Evolutionary conservation across 176 grass and related monocot species (phyloP), one percentile per base, ranked within the genome.

Genomic region (Triticum dicoccoides): DNA sequence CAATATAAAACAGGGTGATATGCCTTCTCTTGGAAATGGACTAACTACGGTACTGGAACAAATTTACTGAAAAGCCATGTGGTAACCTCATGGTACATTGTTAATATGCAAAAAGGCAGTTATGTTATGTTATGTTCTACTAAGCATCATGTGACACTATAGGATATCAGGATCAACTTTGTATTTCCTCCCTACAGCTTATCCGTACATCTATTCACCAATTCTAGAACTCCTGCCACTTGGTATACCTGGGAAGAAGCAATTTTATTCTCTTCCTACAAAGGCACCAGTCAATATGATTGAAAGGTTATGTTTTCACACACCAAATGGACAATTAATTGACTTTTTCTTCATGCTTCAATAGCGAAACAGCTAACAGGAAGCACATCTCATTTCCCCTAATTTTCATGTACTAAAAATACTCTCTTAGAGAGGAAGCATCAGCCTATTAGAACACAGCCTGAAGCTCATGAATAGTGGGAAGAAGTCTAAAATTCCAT

Each of bases 141-240:
- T 27, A 9, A 7, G 11, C 65, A 58, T 58, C 8, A 24, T 68
- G 37, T 32, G 12, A 56, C 71, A 68, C 52, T 77, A 77, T 56
- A 34, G 29, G 27, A 34, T 30, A 76, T 6, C 3, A 35, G 41
- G 73, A 87, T 59, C 18, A 67, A 27, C 2, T 82, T 13, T 25
- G 24, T 77, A 67, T 27, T 59, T 68, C 23, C 62, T 18, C 58
- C 6, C 27, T 18, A 25, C 17, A 32, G 17, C 12, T 23, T 69
- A 77, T 61, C 47, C 68, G 12, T 27, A 42, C 51, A 13, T 70
- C 51, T 34, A 71, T 29, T 88, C 83, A 61, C 52, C 11, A 84
- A 49, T 71, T 84, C 17, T 34, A 74, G 13, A 84, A 64, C 54
- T 32, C 8, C 3, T 33, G 38, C n/a, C 10, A 82, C 42, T 73